A percentile compares a stretch with the other conserved stretches of the same genome.
These are phyloP conservation scores for Artemisia annua DNA, from an alignment of 129 eudicot genomes.

Conservation along the genomic window DNA sequence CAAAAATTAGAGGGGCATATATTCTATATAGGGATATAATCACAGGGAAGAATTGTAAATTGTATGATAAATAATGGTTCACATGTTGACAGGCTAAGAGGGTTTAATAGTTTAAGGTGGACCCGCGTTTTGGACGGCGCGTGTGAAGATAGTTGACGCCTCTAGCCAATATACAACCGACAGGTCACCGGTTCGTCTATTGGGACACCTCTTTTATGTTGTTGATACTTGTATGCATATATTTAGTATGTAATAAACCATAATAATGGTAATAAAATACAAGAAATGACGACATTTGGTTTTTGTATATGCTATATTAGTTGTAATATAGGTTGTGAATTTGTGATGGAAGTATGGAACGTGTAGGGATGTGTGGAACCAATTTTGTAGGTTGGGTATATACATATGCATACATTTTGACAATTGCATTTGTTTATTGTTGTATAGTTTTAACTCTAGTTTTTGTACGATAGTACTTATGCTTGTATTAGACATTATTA, in stretches of 20 bases:
- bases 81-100: slow-evolving; percentile 42
- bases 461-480: not conserved
- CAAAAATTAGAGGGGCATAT: slow-evolving; percentile 11
- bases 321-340: no score
- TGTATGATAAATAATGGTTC: slow-evolving; percentile 34
- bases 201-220: slow-evolving; percentile 11
- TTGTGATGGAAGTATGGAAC: not conserved
- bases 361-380: not conserved
- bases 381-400: not conserved
- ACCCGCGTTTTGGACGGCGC: slow-evolving; percentile 59
- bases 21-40: slow-evolving; percentile 7
- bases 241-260: not conserved
- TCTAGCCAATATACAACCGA: slow-evolving; percentile 47
- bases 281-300: not conserved
- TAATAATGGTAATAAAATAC: not conserved
- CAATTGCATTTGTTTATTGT: not conserved
- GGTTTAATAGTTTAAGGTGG: slow-evolving; percentile 25
- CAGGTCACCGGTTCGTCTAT: slow-evolving; percentile 36
- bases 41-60: slow-evolving; percentile 32
- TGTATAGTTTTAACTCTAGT: not conserved
- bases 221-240: not conserved
- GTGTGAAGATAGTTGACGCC: slow-evolving; percentile 52
- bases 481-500: not conserved
- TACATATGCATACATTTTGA: slow-evolving; percentile 1
- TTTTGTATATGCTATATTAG: no score